A percentile compares a stretch with the other conserved stretches of the same genome.
Evolutionary conservation across 495 filamentous ascomycete species (phyloP).

Genomic region (Oidiodendron maius): DNA sequence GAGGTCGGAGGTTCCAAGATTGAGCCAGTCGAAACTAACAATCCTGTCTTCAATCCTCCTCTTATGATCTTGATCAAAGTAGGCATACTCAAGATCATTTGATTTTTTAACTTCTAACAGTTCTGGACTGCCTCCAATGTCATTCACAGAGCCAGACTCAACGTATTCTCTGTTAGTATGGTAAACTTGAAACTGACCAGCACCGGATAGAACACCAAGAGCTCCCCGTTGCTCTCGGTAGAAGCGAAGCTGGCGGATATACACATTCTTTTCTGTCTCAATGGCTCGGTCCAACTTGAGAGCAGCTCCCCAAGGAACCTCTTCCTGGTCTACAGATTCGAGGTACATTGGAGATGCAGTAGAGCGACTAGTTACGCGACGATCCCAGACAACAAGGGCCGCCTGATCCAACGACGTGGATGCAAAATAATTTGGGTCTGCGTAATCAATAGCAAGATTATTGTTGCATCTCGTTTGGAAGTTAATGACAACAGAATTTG

Average conservation of each 20-base stretch:
- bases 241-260: slow-evolving; percentile 76
- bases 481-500: slow-evolving; percentile 44
- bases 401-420: slow-evolving; percentile 64
- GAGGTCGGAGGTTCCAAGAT: slow-evolving; percentile 47
- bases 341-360: slow-evolving; percentile 37
- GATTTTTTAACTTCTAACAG: slow-evolving; percentile 46
- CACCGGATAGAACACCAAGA: slow-evolving; percentile 70
- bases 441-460: slow-evolving; percentile 82
- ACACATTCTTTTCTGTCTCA: slow-evolving; percentile 41
- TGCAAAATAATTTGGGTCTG: slow-evolving; percentile 91
- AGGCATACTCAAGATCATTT: slow-evolving; percentile 46
- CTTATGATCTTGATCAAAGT: slow-evolving; percentile 30
- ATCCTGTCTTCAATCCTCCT: slow-evolving; percentile 56
- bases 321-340: slow-evolving; percentile 40
- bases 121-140: slow-evolving; percentile 38
- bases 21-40: slow-evolving; percentile 84
- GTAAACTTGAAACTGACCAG: slow-evolving; percentile 70
- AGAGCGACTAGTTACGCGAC: slow-evolving; percentile 54
- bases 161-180: slow-evolving; percentile 61
- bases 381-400: slow-evolving; percentile 83
- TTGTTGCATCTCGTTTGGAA: slow-evolving; percentile 82
- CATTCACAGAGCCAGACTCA: slow-evolving; percentile 29
- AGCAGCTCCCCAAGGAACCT: slow-evolving; percentile 49
- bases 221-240: slow-evolving; percentile 66
- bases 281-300: slow-evolving; percentile 65